Base-by-base conservation (phyloP, 2,329 filamentous ascomycete species). In the Amauroascus niger region DNA sequence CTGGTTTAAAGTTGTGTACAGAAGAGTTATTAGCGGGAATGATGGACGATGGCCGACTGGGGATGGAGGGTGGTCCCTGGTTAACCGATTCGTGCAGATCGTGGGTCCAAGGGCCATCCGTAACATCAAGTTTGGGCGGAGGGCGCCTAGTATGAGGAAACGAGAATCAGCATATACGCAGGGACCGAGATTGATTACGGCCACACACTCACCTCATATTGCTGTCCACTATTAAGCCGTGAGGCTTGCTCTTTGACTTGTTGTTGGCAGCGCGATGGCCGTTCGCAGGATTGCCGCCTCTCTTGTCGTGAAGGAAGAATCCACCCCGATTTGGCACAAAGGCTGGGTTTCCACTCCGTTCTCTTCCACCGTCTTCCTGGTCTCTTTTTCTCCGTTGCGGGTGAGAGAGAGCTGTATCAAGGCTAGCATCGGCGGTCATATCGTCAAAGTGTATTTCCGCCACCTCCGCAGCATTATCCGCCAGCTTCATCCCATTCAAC, bases 291-390 rank as follows among this genome's bases (percentile, higher is more conserved):
- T 85, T 85, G 53, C 86, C 81, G 62, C 88, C 84, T 58, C 88
- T 81, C 64, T 93, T 88, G 22, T 97, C 93, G 69, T 97, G 91
- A 81, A 97, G 89, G 74, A 96, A 97, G 76, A 97, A 97, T 58
- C 87, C 85, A 55, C 93, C 93, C 60, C 91, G 79, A 65, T 94
- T 96, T 52, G 93, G 91, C 53, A 96, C 91, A 71, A 95, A 95
- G 9, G 90, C 83, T 33, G 91, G 91, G 68, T 95, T 88, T 62
- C 88, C 83, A 66, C 95, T 88, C 62, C 88, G 81, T 69, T 87
- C 87, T 72, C 86, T 88, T 71, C 85, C 83, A 73, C 95, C 94
- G 65, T 95, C 88, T 59, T 95, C 89, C 64, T 95, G 88, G 65
- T 96, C 90, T 61, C 86, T 83, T 59, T 87, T 82, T 68, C 87